These are phyloP conservation scores for Ophiostoma piceae DNA, from an alignment of 2,329 filamentous ascomycete species.

Conservation along the genomic window DNA sequence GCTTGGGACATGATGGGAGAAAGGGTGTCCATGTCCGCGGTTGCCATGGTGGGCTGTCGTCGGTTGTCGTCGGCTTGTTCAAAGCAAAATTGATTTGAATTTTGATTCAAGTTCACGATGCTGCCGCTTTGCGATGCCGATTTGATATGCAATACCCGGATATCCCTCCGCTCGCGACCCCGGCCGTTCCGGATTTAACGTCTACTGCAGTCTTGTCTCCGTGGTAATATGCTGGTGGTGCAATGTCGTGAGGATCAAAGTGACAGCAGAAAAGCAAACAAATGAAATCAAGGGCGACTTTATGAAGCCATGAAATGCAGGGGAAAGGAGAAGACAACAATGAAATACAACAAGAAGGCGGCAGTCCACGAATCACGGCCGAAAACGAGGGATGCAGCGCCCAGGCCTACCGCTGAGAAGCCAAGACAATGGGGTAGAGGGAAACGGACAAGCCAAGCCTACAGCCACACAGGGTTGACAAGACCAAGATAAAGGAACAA, in stretches of 20 bases:
- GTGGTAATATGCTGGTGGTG: neutral
- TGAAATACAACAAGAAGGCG: neutral
- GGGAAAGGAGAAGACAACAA: constrained; percentile 5
- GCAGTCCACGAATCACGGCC: neutral
- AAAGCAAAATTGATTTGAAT: too few relatives aligned
- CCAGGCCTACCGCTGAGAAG: neutral
- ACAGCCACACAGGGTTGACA: neutral
- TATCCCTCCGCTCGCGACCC: neutral
- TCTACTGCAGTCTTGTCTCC: neutral
- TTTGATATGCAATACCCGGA: neutral
- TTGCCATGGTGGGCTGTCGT: constrained; percentile 9
- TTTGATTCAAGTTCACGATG: neutral
- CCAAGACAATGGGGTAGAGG: neutral
- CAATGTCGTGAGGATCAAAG: neutral
- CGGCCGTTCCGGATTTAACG: neutral
- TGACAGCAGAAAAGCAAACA: neutral
- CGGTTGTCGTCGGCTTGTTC: neutral
- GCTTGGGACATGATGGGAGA: constrained; percentile 2
- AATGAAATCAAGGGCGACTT: neutral
- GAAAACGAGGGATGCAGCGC: neutral
- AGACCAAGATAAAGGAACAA: neutral
- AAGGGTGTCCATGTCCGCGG: neutral
- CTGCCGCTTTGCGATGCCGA: neutral
- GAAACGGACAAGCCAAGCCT: constrained; percentile 5
- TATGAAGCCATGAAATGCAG: neutral